Evolutionary conservation across 2,329 filamentous ascomycete genomes (phyloP), one percentile per base, ranked within the genome.

Genomic region (Sporothrix globosa): DNA sequence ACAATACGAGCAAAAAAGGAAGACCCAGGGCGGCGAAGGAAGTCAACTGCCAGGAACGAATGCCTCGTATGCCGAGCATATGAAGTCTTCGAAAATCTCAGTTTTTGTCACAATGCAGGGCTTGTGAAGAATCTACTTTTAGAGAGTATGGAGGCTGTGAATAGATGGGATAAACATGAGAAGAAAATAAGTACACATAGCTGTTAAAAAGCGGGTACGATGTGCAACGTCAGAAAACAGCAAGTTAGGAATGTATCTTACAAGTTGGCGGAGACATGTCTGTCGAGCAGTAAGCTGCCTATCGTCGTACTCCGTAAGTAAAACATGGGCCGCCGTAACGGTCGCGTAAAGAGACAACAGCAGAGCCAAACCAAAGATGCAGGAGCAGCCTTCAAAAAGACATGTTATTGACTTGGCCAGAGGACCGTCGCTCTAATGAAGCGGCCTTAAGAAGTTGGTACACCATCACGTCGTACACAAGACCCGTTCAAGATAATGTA

Each of bases 1-100:
- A 53, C n/a, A 19, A 50, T 54, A 41, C 27, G 44, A 70, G 44
- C 24, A 48, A 13, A 52, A 52, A 50, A 50, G 24, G 24, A 66
- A 17, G 61, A 52, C 44, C 58, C 34, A 34, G 24, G 41, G 39
- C 41, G 21, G 61, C 61, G 44, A 34, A n/a, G 44, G 44, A 50
- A 34, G 44, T 65, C 61, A 50, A 21, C 61, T n/a, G 34, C 34
- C 1, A 7, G 34, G 34, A 34, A 34, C 34, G 7, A 34, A 34
- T 34, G 34, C 34, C 34, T 34, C 34, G 34, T 34, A 6, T 30
- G 27, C 27, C 27, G 34, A 34, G 34, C 34, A 34, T 9, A 34
- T 34, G 34, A 7, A 9, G 1, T 34, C 34, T 14, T 27, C 21
- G 30, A 27, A 13, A 9, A 17, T 10, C 21, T 27, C 21, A 21